phyloP scores from a whole-genome alignment of 306 rosid species.

The Sechiopsis laciniata region DNA sequence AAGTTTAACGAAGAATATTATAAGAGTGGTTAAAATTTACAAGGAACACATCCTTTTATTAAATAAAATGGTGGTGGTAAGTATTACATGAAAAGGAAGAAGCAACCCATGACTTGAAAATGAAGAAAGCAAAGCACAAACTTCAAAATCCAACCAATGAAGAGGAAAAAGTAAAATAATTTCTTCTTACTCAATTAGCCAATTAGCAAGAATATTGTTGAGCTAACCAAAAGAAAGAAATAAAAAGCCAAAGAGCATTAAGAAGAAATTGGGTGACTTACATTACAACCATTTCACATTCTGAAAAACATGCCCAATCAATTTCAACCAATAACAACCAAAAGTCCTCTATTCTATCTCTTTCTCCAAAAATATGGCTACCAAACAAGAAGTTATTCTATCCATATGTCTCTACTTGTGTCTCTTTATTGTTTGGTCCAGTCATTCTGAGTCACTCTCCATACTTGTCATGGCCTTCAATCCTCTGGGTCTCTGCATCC shows the following conservation, averaged over 20 bases:
- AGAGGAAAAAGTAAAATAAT: background rate
- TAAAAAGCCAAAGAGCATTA: background rate
- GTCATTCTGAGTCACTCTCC: conserved; percentile 52
- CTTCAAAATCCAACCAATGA: background rate
- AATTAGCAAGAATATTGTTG: too few species aligned
- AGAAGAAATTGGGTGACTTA: conserved; percentile 1
- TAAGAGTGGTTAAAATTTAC: background rate
- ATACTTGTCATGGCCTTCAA: conserved; percentile 57
- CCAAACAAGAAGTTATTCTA: conserved; percentile 11
- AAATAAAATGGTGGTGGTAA: too few species aligned
- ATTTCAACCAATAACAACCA: background rate
- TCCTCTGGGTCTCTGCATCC: conserved; percentile 60
- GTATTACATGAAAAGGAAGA: background rate
- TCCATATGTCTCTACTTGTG: conserved; percentile 15
- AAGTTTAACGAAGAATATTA: too few species aligned
- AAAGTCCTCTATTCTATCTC: background rate
- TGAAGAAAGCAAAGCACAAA: background rate
- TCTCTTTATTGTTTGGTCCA: conserved; percentile 20
- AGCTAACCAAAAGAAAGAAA: too few species aligned
- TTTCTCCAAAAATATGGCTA: conserved; percentile 14
- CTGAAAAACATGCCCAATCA: background rate
- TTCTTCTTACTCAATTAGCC: background rate
- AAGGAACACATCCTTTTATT: too few species aligned
- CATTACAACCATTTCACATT: background rate
- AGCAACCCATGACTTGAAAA: conserved; percentile 11